These are phyloP conservation scores for Erucastrum elatum DNA, from an alignment of 345 rosid species.

Conservation along the genomic window DNA sequence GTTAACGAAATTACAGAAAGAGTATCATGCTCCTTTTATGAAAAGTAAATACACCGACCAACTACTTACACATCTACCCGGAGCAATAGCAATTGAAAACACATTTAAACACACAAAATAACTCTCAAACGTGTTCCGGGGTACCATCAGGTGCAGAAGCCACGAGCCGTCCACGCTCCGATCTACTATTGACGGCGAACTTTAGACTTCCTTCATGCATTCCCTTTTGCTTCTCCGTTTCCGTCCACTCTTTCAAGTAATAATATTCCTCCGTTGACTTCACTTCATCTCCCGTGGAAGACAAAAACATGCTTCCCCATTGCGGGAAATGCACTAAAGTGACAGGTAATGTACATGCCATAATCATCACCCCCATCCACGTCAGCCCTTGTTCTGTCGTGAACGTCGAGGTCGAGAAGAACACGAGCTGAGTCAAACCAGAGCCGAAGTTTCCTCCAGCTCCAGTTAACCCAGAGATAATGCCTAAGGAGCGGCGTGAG, in stretches of 20 bases:
- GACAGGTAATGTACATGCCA: slow-evolving; percentile 67
- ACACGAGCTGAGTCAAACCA: slow-evolving; percentile 66
- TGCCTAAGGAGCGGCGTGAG: slow-evolving; percentile 72
- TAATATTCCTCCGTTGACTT: slow-evolving; percentile 67
- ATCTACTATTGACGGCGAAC: slow-evolving; percentile 70
- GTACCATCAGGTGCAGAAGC: slow-evolving; percentile 44
- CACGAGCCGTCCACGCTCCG: slow-evolving; percentile 69
- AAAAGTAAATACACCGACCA: neutral
- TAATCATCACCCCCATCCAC: slow-evolving; percentile 77
- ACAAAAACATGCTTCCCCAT: slow-evolving; percentile 77
- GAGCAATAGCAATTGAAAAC: slow-evolving; percentile 14
- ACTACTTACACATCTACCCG: slow-evolving; percentile 1
- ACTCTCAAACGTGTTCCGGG: slow-evolving; percentile 47
- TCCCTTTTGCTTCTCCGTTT: slow-evolving; percentile 61
- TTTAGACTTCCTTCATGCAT: slow-evolving; percentile 66
- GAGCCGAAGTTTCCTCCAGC: slow-evolving; percentile 88
- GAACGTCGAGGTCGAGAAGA: slow-evolving; percentile 57
- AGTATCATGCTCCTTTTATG: neutral
- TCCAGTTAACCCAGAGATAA: slow-evolving; percentile 62
- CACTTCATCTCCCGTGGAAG: slow-evolving; percentile 47
- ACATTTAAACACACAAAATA: slow-evolving; percentile 12
- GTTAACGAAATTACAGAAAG: slow-evolving; percentile 15
- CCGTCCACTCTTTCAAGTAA: slow-evolving; percentile 67
- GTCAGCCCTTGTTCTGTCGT: slow-evolving; percentile 59
- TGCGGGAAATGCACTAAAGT: slow-evolving; percentile 73